Conservation (phyloP, 2,329 filamentous ascomycete genomes). For the Colletotrichum sp. region DNA sequence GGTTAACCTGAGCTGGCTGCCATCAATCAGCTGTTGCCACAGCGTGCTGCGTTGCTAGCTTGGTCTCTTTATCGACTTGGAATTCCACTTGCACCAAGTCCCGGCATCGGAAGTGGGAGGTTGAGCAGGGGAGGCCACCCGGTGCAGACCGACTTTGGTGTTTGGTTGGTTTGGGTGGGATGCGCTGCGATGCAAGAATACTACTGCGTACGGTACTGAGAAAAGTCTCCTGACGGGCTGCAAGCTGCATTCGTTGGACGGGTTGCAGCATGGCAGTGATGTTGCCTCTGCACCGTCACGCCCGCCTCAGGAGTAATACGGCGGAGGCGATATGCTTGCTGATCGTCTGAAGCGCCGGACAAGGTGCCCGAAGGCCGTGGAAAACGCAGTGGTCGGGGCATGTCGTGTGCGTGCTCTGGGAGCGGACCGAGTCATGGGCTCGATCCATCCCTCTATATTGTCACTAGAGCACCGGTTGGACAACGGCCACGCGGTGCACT, state of each 20-base stretch:
- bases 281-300: neutral
- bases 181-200: neutral
- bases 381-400: neutral
- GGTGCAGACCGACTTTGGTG: neutral
- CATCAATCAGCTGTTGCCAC: conserved; percentile 20
- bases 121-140: neutral
- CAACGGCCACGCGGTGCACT: neutral
- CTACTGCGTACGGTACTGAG: neutral
- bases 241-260: neutral
- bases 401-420: neutral
- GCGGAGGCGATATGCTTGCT: neutral
- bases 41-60: conserved; percentile 8
- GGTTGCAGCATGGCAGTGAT: conserved; percentile 3
- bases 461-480: neutral
- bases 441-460: neutral
- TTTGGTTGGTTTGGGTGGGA: neutral
- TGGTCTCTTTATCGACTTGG: neutral
- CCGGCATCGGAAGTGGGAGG: neutral
- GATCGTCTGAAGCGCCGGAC: neutral
- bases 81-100: neutral
- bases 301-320: neutral
- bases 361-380: neutral
- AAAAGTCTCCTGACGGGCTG: neutral
- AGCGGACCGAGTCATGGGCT: conserved; percentile 11
- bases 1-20: neutral